These are phyloP conservation scores for Russula foetens DNA, from an alignment of 768 basidiomycete genomes.

Conservation along the genomic window DNA sequence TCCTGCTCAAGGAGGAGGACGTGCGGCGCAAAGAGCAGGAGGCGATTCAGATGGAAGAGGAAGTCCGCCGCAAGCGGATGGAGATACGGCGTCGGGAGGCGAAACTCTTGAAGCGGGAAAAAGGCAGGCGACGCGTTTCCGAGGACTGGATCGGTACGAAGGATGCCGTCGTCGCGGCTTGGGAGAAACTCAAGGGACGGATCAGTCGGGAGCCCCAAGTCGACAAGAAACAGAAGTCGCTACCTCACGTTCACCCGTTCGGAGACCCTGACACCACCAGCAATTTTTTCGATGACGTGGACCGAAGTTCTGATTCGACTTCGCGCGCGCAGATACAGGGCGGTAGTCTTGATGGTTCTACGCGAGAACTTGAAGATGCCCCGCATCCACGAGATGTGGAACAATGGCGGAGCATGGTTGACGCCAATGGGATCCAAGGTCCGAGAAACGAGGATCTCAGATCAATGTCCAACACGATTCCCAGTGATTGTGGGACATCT, in stretches of 20 bases:
- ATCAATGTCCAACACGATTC: not conserved
- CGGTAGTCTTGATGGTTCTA: not conserved
- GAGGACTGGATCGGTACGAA: not conserved
- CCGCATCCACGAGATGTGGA: not conserved
- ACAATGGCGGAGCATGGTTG: not conserved
- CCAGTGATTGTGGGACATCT: slow-evolving; percentile 5
- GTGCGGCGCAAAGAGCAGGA: slow-evolving; percentile 1
- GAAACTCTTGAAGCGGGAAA: not conserved
- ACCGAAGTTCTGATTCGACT: not conserved
- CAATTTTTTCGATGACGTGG: not conserved
- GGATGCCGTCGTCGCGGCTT: not conserved
- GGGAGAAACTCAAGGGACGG: slow-evolving; percentile 7
- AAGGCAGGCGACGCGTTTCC: not conserved
- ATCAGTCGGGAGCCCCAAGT: not conserved
- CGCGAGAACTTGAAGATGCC: too few species aligned
- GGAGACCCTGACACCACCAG: not conserved
- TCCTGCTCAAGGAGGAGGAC: not conserved
- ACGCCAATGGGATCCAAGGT: not conserved
- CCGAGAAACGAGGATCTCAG: not conserved
- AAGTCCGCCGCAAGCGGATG: not conserved
- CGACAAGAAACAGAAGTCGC: not conserved
- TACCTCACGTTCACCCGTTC: not conserved
- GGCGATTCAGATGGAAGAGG: slow-evolving; percentile 3
- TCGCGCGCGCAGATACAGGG: not conserved
- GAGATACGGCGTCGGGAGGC: not conserved